Evolutionary conservation across 768 basidiomycete genomes (phyloP).

Genomic region (Rhodocollybia butyracea): DNA sequence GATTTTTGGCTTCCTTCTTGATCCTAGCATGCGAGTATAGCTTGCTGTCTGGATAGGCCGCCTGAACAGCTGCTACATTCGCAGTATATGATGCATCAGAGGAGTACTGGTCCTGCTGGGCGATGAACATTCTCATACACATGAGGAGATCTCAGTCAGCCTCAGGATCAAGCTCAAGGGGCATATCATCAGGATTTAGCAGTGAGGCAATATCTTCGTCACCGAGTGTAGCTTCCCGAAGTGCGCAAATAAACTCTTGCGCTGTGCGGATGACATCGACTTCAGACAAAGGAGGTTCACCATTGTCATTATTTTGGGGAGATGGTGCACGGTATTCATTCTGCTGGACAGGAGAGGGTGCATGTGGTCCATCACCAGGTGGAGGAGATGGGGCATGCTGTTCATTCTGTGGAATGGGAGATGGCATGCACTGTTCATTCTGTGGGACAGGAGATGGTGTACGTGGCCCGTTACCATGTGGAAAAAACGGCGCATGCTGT

Average conservation of each 20-base stretch:
- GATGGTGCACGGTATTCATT: not conserved
- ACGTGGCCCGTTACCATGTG: too few species aligned
- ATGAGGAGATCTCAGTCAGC: not conserved
- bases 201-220: not conserved
- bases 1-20: slow-evolving; percentile 11
- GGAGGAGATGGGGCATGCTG: not conserved
- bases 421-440: too few species aligned
- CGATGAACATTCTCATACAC: not conserved
- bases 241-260: not conserved
- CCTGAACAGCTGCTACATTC: not conserved
- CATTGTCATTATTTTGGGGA: too few species aligned
- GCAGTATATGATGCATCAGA: not conserved
- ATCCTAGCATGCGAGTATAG: slow-evolving; percentile 13
- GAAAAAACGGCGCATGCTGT: too few species aligned
- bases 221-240: not conserved
- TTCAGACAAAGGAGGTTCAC: not conserved
- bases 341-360: not conserved
- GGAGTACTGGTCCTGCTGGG: not conserved
- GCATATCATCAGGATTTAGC: not conserved
- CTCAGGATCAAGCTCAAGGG: not conserved
- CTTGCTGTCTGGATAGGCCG: not conserved
- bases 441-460: too few species aligned
- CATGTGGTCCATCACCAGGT: not conserved
- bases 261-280: not conserved
- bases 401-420: too few species aligned